Conservation (phyloP, 805 yeast species). For the Maudiozyma saulgeensis region DNA sequence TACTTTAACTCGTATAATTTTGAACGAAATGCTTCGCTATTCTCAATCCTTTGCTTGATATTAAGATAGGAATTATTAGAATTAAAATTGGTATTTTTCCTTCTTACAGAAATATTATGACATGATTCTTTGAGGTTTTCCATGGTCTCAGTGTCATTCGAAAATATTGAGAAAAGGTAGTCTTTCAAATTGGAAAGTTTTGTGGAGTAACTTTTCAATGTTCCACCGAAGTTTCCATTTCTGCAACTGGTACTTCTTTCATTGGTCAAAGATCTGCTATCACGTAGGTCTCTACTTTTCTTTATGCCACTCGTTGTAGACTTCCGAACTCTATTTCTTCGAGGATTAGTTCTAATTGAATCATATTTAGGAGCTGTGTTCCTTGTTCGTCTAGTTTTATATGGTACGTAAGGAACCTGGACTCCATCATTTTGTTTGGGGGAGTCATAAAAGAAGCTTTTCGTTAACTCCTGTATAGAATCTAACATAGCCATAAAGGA, state of each 20-base stretch:
- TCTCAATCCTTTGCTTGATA: conserved; percentile 16
- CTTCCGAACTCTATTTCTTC: neutral
- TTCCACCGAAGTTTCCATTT: neutral
- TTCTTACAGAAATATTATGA: conserved; percentile 8
- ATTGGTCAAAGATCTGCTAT: too few species aligned
- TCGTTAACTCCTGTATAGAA: neutral
- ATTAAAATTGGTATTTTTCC: neutral
- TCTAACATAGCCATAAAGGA: neutral
- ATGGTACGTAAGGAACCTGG: neutral
- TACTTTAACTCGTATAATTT: conserved; percentile 22
- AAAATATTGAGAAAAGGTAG: conserved; percentile 8
- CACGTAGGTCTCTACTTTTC: neutral
- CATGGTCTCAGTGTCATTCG: conserved; percentile 16
- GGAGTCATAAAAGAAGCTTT: neutral
- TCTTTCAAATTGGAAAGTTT: neutral
- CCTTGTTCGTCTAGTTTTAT: neutral
- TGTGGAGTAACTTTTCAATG: neutral
- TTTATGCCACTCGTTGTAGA: neutral
- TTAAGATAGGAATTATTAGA: conserved; percentile 1
- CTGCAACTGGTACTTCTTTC: too few species aligned
- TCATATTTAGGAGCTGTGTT: neutral
- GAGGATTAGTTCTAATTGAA: neutral
- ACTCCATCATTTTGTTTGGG: neutral
- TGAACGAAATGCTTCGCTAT: conserved; percentile 23
- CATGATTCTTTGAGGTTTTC: conserved; percentile 15